Conservation (phyloP, 192 early-diverging fungal genomes). For the Mortierella antarctica region DNA sequence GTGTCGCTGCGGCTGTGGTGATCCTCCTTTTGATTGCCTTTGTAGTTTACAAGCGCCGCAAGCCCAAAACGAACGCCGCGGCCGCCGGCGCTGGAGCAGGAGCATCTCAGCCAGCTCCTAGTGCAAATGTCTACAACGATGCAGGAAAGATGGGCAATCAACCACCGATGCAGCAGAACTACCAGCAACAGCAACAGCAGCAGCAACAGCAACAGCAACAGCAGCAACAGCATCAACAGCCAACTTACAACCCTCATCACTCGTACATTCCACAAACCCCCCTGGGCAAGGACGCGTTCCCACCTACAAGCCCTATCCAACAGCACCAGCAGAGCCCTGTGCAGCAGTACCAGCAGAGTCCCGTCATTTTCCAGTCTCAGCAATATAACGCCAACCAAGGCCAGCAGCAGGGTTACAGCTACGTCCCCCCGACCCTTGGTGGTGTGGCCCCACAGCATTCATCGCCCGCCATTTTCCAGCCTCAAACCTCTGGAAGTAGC, state of each 20-base stretch:
- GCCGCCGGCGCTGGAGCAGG: background rate
- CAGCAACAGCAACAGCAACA: slow-evolving; percentile 1
- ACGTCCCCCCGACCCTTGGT: slow-evolving; percentile 13
- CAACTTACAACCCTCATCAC: background rate
- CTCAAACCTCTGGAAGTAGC: background rate
- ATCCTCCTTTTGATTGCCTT: slow-evolving; percentile 27
- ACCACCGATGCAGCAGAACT: slow-evolving; percentile 22
- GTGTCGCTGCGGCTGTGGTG: slow-evolving; percentile 33
- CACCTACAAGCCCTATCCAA: background rate
- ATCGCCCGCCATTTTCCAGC: slow-evolving; percentile 24
- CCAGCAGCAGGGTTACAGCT: slow-evolving; percentile 4
- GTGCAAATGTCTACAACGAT: background rate
- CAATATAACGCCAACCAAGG: background rate
- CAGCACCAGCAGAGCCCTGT: background rate
- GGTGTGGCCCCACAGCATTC: background rate
- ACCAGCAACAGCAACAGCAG: slow-evolving; percentile 26
- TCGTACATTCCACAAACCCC: slow-evolving; percentile 1
- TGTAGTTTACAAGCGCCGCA: slow-evolving; percentile 22
- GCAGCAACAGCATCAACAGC: slow-evolving; percentile 19
- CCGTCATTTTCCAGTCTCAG: slow-evolving; percentile 6
- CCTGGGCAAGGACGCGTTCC: background rate
- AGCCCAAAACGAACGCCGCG: background rate
- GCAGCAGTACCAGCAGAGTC: background rate
- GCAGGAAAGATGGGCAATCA: background rate
- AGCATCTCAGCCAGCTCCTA: background rate